A percentile compares a stretch with the other conserved stretches of the same genome.
Conservation (phyloP, 179 eudicot species). For the Silene coronaria region DNA sequence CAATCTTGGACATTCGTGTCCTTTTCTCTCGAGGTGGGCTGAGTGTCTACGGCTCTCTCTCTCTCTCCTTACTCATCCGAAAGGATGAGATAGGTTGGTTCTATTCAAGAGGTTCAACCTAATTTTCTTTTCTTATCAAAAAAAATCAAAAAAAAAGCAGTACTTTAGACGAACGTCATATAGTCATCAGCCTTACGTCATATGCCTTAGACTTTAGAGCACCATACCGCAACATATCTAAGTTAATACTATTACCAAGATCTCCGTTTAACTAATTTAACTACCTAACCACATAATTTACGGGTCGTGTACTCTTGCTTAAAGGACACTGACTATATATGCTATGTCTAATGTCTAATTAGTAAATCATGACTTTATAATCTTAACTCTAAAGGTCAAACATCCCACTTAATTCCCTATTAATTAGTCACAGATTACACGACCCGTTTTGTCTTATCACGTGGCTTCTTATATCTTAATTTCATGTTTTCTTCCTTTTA, state of each 20-base stretch:
- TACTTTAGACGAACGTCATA: too few relatives aligned
- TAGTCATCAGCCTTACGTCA: not conserved
- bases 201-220: not conserved
- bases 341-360: not conserved
- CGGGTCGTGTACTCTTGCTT: not conserved
- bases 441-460: not conserved
- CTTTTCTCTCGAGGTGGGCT: too few relatives aligned
- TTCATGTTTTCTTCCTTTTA: not conserved
- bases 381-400: not conserved
- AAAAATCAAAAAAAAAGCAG: too few relatives aligned
- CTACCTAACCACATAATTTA: not conserved
- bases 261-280: not conserved
- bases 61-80: too few relatives aligned
- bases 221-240: not conserved
- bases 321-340: not conserved
- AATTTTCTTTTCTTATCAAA: too few relatives aligned
- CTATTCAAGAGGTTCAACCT: too few relatives aligned
- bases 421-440: not conserved
- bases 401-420: conserved; percentile 2
- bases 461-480: not conserved
- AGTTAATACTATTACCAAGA: too few relatives aligned
- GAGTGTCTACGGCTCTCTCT: too few relatives aligned
- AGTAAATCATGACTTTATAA: not conserved
- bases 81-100: too few relatives aligned
- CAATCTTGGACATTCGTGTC: too few relatives aligned